These are phyloP conservation scores for Thymus mandschuricus DNA, from an alignment of 257 asterid species.

Conservation along the genomic window DNA sequence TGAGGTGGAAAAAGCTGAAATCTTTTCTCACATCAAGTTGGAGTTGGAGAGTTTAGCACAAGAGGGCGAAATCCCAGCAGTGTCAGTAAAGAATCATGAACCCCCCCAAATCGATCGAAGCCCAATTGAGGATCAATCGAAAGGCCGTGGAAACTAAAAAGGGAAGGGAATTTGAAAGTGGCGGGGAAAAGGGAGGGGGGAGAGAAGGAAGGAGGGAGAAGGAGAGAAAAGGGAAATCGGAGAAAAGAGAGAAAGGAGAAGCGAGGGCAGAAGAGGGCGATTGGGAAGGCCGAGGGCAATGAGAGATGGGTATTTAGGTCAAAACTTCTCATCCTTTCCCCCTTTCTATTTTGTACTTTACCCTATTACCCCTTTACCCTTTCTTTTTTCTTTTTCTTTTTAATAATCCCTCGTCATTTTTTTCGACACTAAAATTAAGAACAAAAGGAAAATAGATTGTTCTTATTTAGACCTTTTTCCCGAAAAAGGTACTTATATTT, in stretches of 20 bases:
- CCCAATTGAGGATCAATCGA: not conserved
- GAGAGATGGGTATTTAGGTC: slow-evolving; percentile 98
- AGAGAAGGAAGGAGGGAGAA: slow-evolving; percentile 34
- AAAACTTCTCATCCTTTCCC: slow-evolving; percentile 43
- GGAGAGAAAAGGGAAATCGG: slow-evolving; percentile 65
- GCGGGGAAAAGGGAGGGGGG: slow-evolving; percentile 56
- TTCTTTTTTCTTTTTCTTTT: slow-evolving; percentile 8
- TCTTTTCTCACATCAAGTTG: slow-evolving; percentile 32
- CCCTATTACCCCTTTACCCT: slow-evolving; percentile 71
- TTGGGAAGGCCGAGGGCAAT: slow-evolving; percentile 63
- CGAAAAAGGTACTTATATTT: too few relatives aligned
- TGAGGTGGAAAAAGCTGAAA: not conserved
- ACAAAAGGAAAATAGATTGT: too few relatives aligned
- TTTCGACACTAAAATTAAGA: too few relatives aligned
- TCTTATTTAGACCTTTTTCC: too few relatives aligned
- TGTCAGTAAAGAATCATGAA: slow-evolving; percentile 27
- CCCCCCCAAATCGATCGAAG: slow-evolving; percentile 9
- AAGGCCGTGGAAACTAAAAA: not conserved
- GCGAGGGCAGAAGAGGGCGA: slow-evolving; percentile 68
- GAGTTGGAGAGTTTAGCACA: slow-evolving; percentile 32
- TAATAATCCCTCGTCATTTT: too few relatives aligned
- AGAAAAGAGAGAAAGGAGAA: slow-evolving; percentile 49
- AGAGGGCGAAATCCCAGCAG: slow-evolving; percentile 29
- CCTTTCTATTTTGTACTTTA: slow-evolving; percentile 44
- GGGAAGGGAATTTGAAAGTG: slow-evolving; percentile 50